Conservation (phyloP, 2,329 filamentous ascomycete genomes). For the Scedosporium apiospermum region DNA sequence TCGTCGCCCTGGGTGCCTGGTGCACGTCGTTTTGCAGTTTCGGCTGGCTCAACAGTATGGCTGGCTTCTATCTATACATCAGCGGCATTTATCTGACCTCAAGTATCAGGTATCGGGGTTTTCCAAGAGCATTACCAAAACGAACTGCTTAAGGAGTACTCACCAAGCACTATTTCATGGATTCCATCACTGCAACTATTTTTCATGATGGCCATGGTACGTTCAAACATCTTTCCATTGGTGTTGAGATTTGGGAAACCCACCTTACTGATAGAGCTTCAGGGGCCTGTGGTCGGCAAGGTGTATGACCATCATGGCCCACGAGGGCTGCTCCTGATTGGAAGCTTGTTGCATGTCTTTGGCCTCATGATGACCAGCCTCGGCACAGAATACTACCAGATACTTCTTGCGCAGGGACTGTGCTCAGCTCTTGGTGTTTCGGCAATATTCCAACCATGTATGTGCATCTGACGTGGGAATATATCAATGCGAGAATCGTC, state of each 20-base stretch:
- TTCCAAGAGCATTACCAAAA: slow-evolving; percentile 51
- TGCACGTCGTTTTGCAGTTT: slow-evolving; percentile 30
- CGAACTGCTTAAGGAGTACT: slow-evolving; percentile 35
- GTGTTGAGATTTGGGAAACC: slow-evolving; percentile 11
- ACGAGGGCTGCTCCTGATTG: slow-evolving; percentile 39
- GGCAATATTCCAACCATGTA: slow-evolving; percentile 23
- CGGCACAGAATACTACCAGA: slow-evolving; percentile 28
- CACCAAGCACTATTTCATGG: slow-evolving; percentile 50
- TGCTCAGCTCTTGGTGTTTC: slow-evolving; percentile 25
- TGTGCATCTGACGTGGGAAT: neutral
- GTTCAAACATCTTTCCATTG: slow-evolving; percentile 1
- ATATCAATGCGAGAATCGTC: neutral
- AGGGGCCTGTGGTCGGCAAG: slow-evolving; percentile 51
- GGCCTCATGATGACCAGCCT: slow-evolving; percentile 55
- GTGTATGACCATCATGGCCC: slow-evolving; percentile 56
- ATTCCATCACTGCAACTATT: slow-evolving; percentile 48
- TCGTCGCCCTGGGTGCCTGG: slow-evolving; percentile 28
- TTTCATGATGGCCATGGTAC: slow-evolving; percentile 39
- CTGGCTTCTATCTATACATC: neutral
- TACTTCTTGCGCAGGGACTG: slow-evolving; percentile 28
- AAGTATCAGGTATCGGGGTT: slow-evolving; percentile 30
- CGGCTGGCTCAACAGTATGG: slow-evolving; percentile 24
- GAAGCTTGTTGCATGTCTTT: slow-evolving; percentile 47
- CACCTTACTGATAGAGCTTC: neutral
- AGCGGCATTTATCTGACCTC: no score